Conservation (phyloP, 2,329 filamentous ascomycete genomes). For the Alternaria gaisen region DNA sequence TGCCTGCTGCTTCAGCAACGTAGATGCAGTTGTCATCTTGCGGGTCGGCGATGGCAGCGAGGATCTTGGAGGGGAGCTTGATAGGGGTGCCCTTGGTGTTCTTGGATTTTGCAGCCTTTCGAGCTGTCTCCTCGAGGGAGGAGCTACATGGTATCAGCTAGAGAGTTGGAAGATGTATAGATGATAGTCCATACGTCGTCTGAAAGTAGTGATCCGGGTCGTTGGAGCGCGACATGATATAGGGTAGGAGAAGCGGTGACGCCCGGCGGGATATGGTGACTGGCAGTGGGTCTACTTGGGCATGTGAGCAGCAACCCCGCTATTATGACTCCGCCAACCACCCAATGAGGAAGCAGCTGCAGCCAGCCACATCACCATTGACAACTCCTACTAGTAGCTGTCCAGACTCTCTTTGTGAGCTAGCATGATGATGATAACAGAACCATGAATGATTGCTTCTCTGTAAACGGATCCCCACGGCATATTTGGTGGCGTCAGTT, state of each 20-base stretch:
- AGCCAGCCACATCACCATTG: background rate
- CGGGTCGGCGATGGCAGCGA: constrained; percentile 76
- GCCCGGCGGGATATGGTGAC: background rate
- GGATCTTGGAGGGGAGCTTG: constrained; percentile 82
- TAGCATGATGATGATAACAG: background rate
- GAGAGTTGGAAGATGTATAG: constrained; percentile 1
- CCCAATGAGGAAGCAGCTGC: background rate
- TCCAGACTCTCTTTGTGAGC: background rate
- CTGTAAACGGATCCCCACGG: background rate
- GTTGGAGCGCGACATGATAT: constrained; percentile 51
- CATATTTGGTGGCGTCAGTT: background rate
- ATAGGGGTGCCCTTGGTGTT: constrained; percentile 88
- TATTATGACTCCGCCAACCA: constrained; percentile 10
- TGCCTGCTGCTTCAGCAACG: constrained; percentile 87
- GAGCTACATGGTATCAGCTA: constrained; percentile 51
- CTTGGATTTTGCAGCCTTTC: constrained; percentile 76
- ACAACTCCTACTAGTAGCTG: background rate
- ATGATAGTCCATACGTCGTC: constrained; percentile 73
- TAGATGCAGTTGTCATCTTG: constrained; percentile 70
- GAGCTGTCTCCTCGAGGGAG: constrained; percentile 59
- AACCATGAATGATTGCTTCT: background rate
- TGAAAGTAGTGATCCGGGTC: constrained; percentile 90
- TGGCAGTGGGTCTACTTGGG: constrained; percentile 10
- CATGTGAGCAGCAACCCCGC: constrained; percentile 19
- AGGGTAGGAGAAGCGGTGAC: constrained; percentile 22